These are phyloP conservation scores for Malus fusca DNA, from an alignment of 306 rosid genomes.

Conservation along the genomic window DNA sequence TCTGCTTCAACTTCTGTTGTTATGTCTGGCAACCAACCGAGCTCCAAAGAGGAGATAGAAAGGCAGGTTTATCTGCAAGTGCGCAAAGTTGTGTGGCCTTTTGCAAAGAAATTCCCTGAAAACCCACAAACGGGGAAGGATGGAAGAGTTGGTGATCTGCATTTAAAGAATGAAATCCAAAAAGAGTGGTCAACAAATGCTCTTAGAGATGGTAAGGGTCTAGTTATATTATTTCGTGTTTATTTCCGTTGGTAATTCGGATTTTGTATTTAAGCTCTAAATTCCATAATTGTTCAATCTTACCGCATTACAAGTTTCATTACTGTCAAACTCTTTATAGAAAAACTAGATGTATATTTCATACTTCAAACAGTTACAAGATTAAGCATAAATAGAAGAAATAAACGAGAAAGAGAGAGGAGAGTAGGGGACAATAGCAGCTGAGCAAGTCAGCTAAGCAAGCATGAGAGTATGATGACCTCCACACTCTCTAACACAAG, in stretches of 20 bases:
- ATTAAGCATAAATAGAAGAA: too few relatives aligned
- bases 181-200: slow-evolving; percentile 1
- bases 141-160: slow-evolving; percentile 2
- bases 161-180: not conserved
- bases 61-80: slow-evolving; percentile 2
- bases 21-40: not conserved
- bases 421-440: too few relatives aligned
- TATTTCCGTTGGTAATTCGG: not conserved
- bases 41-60: not conserved
- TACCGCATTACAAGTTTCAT: too few relatives aligned
- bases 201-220: slow-evolving; percentile 11
- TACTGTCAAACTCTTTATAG: too few relatives aligned
- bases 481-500: too few relatives aligned
- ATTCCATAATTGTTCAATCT: too few relatives aligned
- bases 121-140: not conserved
- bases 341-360: too few relatives aligned
- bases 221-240: not conserved
- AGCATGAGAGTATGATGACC: too few relatives aligned
- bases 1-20: slow-evolving; percentile 1
- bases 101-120: slow-evolving; percentile 9
- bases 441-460: too few relatives aligned
- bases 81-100: slow-evolving; percentile 1
- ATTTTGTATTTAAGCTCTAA: too few relatives aligned
- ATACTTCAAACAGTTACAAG: too few relatives aligned
- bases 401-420: too few relatives aligned